phyloP scores from a whole-genome alignment of 192 early-diverging fungal species.

The Geranomyces michiganensis region DNA sequence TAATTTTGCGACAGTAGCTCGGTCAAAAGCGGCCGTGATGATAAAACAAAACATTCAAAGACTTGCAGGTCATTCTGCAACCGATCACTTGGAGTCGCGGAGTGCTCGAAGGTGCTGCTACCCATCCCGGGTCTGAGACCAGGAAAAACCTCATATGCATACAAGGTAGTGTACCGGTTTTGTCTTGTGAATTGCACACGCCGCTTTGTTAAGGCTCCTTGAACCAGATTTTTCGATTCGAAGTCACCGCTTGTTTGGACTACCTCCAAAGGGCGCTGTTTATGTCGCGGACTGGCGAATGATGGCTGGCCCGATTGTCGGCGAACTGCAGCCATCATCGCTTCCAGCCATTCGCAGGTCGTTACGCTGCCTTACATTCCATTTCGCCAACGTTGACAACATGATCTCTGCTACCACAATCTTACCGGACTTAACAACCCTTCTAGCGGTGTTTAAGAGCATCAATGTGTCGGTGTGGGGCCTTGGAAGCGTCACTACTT shows the following conservation, averaged over 20 bases:
- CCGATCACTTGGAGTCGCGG: constrained; percentile 31
- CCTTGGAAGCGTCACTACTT: constrained; percentile 47
- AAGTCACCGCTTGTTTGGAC: constrained; percentile 74
- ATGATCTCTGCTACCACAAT: constrained; percentile 48
- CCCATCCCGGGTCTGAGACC: constrained; percentile 17
- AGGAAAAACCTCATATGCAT: constrained; percentile 20
- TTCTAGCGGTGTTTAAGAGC: constrained; percentile 57
- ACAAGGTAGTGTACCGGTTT: constrained; percentile 6
- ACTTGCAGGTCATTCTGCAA: constrained; percentile 24
- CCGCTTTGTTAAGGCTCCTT: neutral
- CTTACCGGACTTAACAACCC: constrained; percentile 65
- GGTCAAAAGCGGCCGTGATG: neutral
- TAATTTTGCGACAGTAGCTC: neutral
- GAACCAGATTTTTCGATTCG: constrained; percentile 23
- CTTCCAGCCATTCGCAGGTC: constrained; percentile 55
- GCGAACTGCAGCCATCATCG: constrained; percentile 68
- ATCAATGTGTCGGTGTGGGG: constrained; percentile 67
- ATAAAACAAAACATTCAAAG: constrained; percentile 8
- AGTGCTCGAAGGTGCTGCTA: neutral
- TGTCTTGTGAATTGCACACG: too few species aligned
- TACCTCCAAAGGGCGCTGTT: constrained; percentile 60
- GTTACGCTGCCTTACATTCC: constrained; percentile 63
- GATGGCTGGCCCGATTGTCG: constrained; percentile 61
- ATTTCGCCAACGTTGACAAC: constrained; percentile 70
- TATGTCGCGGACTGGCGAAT: constrained; percentile 75